Base-by-base conservation (phyloP, 495 filamentous ascomycete genomes). In the Daldinia concentrica region DNA sequence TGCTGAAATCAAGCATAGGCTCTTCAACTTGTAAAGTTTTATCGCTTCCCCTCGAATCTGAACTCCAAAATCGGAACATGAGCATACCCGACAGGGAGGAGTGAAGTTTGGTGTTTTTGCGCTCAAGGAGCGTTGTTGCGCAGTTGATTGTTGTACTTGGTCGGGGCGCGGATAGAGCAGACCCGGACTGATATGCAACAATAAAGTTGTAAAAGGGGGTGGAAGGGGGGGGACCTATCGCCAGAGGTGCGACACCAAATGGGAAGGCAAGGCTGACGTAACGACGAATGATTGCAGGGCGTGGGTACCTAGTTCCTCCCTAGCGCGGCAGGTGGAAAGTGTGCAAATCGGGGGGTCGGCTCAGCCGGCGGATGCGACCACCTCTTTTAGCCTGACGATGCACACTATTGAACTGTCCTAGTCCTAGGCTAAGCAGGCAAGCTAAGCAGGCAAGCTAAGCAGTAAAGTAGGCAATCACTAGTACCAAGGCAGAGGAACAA, bases 21-120 rank as follows among this genome's bases (percentile, higher is more conserved):
- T 74, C 71, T 57, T 75, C 74, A 59, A 76, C 78, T 51, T 74
- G 73, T 68, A 77, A 34, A 58, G 79, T 74, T 77, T 80, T 83
- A 34, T 83, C 79, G 75, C 78, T 80, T 82, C 78, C 82, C 82
- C 80, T 81, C 15, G 81, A 74, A 61, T 84, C 81, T 70, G 81
- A 80, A 70, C 76, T 75, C 83, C 83, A 85, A 73, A 85, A 85
- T 69, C 79, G 80, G 77, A 83, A 84, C 82, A 84, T 84, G 73
- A 77, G 74, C 73, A 76, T 77, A 77, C 72, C 75, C 77, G 61
- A 73, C 51, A 43, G 45, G 48, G 71, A 58, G 68, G 59, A 60
- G 34, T 43, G 34, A 52, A 19, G 14, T 58, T 43, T 32, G 26
- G 12, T 32, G 30, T 36, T 34, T 58, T 55, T 58, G 29, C 61